Conservation (phyloP, 208 protist species). For the Novymonas esmeraldas region DNA sequence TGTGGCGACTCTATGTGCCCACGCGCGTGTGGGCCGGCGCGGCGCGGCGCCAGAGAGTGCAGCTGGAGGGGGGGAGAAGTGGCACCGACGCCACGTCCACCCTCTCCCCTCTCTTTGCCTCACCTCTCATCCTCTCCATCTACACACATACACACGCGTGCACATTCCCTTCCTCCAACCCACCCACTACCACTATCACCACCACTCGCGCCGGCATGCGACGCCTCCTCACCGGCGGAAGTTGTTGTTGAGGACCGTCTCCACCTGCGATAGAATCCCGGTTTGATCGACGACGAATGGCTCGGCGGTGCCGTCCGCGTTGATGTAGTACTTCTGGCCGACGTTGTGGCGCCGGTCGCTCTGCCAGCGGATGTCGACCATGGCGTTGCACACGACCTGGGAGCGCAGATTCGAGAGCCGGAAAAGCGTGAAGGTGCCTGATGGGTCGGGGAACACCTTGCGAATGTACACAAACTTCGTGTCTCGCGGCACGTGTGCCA, state of each 20-base stretch:
- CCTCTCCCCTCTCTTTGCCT: too few species aligned
- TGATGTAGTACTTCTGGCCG: constrained; percentile 89
- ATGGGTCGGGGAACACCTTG: constrained; percentile 86
- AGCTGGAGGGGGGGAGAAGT: too few species aligned
- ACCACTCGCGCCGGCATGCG: background rate
- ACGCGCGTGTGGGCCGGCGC: too few species aligned
- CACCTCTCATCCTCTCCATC: too few species aligned
- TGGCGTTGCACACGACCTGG: constrained; percentile 82
- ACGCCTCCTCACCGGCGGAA: constrained; percentile 45
- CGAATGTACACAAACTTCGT: constrained; percentile 91
- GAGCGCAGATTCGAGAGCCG: constrained; percentile 89
- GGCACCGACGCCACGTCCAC: too few species aligned
- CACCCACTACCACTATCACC: background rate
- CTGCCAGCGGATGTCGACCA: constrained; percentile 91
- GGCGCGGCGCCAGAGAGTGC: too few species aligned
- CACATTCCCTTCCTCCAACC: too few species aligned
- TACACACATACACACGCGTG: too few species aligned
- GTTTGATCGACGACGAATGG: constrained; percentile 86
- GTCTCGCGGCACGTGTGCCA: constrained; percentile 62
- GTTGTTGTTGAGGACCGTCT: constrained; percentile 80
- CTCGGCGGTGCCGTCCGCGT: constrained; percentile 75
- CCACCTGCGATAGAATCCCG: constrained; percentile 76
- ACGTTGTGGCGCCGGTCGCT: constrained; percentile 86
- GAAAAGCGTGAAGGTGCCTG: constrained; percentile 78
- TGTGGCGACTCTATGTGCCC: too few species aligned